A percentile compares a stretch with the other conserved stretches of the same genome.
Conservation (phyloP, 495 filamentous ascomycete genomes). For the Daldinia concentrica region DNA sequence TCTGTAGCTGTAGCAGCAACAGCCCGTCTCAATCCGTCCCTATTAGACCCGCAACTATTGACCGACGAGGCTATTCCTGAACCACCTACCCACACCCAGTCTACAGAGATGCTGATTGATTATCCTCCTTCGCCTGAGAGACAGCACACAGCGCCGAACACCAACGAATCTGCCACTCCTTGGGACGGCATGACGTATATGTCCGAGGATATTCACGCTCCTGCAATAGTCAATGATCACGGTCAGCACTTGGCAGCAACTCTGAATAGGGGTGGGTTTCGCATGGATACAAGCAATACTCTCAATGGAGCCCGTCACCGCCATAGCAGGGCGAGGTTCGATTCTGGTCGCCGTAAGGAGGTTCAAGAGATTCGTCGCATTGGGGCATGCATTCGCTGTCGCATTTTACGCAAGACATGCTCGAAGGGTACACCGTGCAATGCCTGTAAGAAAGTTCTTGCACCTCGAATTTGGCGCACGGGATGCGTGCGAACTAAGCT, state of each 20-base stretch:
- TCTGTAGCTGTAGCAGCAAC: conserved; percentile 60
- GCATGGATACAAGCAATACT: conserved; percentile 49
- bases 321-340: conserved; percentile 71
- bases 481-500: conserved; percentile 81
- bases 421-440: conserved; percentile 82
- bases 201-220: conserved; percentile 46
- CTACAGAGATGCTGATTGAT: conserved; percentile 42
- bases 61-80: conserved; percentile 48
- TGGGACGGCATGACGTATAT: conserved; percentile 58
- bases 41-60: conserved; percentile 61
- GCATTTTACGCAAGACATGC: conserved; percentile 87
- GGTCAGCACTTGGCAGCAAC: conserved; percentile 33
- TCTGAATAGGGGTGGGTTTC: conserved; percentile 53
- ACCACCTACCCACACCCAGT: conserved; percentile 10
- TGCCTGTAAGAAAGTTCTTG: conserved; percentile 80
- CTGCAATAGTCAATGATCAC: conserved; percentile 43
- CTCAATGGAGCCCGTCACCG: conserved; percentile 49
- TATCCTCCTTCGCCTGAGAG: conserved; percentile 37
- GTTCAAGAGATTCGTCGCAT: conserved; percentile 82
- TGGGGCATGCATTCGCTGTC: conserved; percentile 86
- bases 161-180: conserved; percentile 34
- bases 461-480: conserved; percentile 80
- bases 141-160: not conserved
- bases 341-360: conserved; percentile 72
- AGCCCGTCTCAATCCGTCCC: conserved; percentile 55